phyloP scores from a whole-genome alignment of 1,284 basidiomycete genomes.

The Phylloboletellus chloephorus region DNA sequence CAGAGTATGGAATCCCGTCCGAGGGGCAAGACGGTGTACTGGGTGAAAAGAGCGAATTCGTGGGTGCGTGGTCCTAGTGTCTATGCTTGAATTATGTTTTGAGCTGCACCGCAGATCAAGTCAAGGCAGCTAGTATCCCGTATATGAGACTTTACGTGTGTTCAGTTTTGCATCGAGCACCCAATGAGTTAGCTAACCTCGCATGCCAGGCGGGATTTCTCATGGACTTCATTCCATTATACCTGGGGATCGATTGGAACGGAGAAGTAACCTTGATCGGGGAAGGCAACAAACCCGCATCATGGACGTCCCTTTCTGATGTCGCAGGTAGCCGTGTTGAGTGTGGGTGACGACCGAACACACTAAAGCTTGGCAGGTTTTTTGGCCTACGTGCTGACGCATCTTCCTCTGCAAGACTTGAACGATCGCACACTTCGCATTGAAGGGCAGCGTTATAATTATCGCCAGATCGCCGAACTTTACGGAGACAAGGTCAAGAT shows the following conservation, averaged over 20 bases:
- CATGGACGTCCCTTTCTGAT: constrained; percentile 30
- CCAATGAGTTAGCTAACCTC: neutral
- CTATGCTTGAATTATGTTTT: neutral
- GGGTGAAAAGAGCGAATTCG: constrained; percentile 15
- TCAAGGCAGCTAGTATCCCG: constrained; percentile 25
- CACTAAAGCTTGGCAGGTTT: constrained; percentile 18
- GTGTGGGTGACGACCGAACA: neutral
- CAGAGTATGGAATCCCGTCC: constrained; percentile 29
- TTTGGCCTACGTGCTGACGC: constrained; percentile 30
- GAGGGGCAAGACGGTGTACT: constrained; percentile 21
- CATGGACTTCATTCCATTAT: constrained; percentile 18
- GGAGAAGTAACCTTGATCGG: constrained; percentile 27
- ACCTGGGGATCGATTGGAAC: constrained; percentile 14
- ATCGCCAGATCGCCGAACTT: constrained; percentile 7
- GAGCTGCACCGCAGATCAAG: constrained; percentile 7
- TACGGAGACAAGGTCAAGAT: constrained; percentile 14
- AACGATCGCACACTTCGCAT: constrained; percentile 27
- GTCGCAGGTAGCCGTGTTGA: constrained; percentile 15
- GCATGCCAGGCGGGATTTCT: constrained; percentile 15
- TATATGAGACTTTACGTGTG: constrained; percentile 27
- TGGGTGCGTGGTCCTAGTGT: constrained; percentile 11
- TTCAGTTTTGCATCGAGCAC: neutral
- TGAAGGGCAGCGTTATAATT: constrained; percentile 26
- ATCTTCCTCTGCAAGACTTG: constrained; percentile 22
- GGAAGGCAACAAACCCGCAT: constrained; percentile 23